These are phyloP conservation scores for Uronychia binucleata DNA, from an alignment of 73 alveolate genomes.

Conservation along the genomic window DNA sequence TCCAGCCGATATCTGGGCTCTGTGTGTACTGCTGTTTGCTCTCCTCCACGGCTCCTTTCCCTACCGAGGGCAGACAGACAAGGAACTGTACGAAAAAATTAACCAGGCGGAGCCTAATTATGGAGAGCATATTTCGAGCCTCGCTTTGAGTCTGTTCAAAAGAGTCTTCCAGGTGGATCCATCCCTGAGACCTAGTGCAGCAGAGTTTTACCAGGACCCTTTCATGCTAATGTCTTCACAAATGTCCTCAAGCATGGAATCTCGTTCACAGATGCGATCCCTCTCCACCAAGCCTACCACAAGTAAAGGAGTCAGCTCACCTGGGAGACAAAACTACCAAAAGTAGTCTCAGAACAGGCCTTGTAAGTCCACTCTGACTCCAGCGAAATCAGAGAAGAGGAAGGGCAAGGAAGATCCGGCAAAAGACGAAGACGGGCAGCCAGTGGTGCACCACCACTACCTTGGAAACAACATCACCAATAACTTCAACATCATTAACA, in stretches of 20 bases:
- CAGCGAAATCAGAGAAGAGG: background rate
- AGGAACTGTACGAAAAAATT: constrained; percentile 72
- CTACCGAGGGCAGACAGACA: constrained; percentile 71
- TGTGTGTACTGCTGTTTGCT: constrained; percentile 69
- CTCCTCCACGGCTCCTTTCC: constrained; percentile 76
- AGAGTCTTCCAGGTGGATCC: too few species aligned
- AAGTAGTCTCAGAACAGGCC: background rate
- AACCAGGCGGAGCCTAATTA: too few species aligned
- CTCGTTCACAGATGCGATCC: too few species aligned
- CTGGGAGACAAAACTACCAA: background rate
- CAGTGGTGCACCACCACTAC: background rate
- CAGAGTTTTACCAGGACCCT: too few species aligned
- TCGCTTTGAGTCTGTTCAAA: too few species aligned
- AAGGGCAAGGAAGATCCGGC: background rate
- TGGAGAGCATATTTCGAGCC: too few species aligned
- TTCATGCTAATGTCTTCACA: too few species aligned
- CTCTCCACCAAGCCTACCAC: background rate
- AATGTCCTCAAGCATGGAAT: too few species aligned
- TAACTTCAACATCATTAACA: background rate
- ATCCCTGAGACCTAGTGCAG: too few species aligned
- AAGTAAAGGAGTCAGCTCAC: background rate
- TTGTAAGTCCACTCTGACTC: background rate
- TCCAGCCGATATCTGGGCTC: constrained; percentile 87
- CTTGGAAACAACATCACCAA: background rate
- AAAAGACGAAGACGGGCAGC: background rate